These are phyloP conservation scores for Filobasidium wieringae DNA, from an alignment of 768 basidiomycete species.

Conservation along the genomic window DNA sequence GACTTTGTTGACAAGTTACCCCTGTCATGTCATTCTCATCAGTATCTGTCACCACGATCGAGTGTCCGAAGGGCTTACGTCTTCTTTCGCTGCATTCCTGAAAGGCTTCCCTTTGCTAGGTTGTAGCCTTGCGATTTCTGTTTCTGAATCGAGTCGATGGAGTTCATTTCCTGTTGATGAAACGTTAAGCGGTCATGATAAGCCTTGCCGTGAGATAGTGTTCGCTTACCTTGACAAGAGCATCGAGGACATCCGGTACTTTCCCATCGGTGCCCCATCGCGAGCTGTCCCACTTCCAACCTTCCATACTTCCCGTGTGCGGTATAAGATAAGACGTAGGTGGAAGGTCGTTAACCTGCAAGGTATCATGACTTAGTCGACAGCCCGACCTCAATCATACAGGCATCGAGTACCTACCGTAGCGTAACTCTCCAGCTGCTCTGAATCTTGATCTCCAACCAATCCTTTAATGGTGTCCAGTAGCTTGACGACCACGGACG, in stretches of 20 bases:
- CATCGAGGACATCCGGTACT: constrained; percentile 72
- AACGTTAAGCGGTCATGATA: not conserved
- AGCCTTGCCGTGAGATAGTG: constrained; percentile 6
- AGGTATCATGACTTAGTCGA: constrained; percentile 1
- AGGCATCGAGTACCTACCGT: not conserved
- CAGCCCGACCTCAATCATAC: not conserved
- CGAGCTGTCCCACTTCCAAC: constrained; percentile 87
- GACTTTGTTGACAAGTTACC: constrained; percentile 90
- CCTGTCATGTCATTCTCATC: constrained; percentile 41
- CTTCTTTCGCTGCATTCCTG: constrained; percentile 88
- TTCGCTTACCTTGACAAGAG: constrained; percentile 66
- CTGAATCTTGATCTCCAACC: constrained; percentile 60
- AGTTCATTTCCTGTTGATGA: constrained; percentile 65
- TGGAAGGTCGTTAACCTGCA: constrained; percentile 68
- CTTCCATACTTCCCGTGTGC: constrained; percentile 19
- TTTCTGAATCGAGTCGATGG: constrained; percentile 90
- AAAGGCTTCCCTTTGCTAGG: constrained; percentile 79
- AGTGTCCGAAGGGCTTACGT: constrained; percentile 46
- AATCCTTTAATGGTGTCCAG: constrained; percentile 88
- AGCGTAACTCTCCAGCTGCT: constrained; percentile 26
- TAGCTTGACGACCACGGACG: constrained; percentile 72
- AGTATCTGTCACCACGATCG: not conserved
- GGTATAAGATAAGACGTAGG: constrained; percentile 67
- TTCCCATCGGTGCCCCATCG: constrained; percentile 75
- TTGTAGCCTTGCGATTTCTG: constrained; percentile 83